Base-by-base conservation (phyloP, 2,329 filamentous ascomycete genomes). In the Microcera coccophila region DNA sequence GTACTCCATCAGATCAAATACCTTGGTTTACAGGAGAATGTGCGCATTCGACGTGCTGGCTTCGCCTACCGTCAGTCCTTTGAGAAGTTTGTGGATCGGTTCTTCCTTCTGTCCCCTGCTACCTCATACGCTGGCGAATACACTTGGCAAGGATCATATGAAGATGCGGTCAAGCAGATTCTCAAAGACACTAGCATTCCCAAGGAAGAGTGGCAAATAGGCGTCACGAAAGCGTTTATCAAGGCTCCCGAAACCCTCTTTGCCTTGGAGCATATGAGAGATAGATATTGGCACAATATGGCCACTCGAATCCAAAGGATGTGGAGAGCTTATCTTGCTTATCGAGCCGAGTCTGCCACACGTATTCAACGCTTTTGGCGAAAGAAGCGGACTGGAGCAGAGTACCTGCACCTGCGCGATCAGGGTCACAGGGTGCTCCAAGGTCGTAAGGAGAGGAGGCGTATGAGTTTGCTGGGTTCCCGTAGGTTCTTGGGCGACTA, bases 221-320 rank as follows among this genome's bases (percentile, higher is more conserved):
- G 93, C 69, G 87, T 93, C 4, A 91, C 87, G 1, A 98, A 97
- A 68, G 91, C 90, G 4, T 98, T 98, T 61, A 95, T 98, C 72
- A 97, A 98, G 68, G 90, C 93, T 0, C 93, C 93, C 1, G 93
- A 98, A 67, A 98, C 93, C 0, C 72, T 98, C 2, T 98, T 98
- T 61, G 93, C 93, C 3, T 74, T 98, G 10, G 93, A 98, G 67
- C 90, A 94, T 44, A 97, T 98, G 91, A 82, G 93, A 62, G 93
- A 98, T 63, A 79, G 88, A 43, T 98, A 97, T 68, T 97, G 91
- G 91, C 91, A 97, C 68, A 98, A 97, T 69, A 97, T 98, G 93
- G 93, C 93, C 3, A 95, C 91, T 47, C 82, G 93, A 45, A 97
- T 98, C 46, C 93, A 98, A 70, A 81, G 93, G 55, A 93, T 95